Conservation (phyloP, 371 early-diverging fungal species). For the Funneliformis caledonium region DNA sequence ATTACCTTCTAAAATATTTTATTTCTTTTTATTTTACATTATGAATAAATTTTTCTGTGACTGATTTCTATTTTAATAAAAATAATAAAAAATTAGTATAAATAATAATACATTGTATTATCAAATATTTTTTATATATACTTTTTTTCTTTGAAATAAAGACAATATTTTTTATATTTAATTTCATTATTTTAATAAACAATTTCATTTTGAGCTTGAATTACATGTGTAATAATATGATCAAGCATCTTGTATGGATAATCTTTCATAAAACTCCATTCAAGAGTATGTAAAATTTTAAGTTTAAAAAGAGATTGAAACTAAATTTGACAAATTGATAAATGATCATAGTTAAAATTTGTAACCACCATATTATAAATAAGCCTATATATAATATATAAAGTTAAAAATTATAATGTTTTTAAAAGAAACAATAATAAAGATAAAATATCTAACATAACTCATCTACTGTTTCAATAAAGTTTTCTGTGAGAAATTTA, state of each 20-base stretch:
- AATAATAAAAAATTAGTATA: no score
- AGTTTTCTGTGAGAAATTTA: no score
- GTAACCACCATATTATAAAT: neutral
- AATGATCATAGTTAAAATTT: neutral
- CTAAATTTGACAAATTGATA: neutral
- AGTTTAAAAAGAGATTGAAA: conserved; percentile 1
- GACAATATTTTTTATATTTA: neutral
- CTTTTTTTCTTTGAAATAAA: neutral
- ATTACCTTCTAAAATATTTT: no score
- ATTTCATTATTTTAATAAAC: neutral
- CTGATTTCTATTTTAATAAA: no score
- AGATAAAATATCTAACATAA: conserved; percentile 10
- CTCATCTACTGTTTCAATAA: neutral
- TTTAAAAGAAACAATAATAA: conserved; percentile 9
- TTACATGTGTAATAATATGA: neutral
- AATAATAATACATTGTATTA: no score
- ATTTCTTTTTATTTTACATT: no score
- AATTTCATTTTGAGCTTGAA: conserved; percentile 6
- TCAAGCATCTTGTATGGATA: conserved; percentile 11
- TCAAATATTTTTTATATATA: conserved; percentile 3
- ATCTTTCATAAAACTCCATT: neutral
- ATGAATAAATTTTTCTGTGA: no score
- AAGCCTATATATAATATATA: neutral
- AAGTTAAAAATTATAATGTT: neutral
- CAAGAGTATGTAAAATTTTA: neutral